Conservation (phyloP, 345 rosid genomes). For the Brassica carinata region DNA sequence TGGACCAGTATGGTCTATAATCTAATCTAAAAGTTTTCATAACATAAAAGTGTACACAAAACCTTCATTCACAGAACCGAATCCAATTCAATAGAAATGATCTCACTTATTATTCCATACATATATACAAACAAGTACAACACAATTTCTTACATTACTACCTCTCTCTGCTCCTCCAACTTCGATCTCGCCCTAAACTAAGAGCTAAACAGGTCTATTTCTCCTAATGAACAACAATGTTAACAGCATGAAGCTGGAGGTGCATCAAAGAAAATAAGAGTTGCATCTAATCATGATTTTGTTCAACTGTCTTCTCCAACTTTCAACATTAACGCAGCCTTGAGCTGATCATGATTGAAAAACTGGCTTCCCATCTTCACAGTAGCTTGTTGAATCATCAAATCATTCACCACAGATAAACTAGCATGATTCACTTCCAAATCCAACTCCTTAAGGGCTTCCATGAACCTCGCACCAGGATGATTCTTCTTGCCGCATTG, state of each 20-base stretch:
- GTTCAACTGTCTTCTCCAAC: slow-evolving; percentile 47
- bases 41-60: not conserved
- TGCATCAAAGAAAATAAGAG: slow-evolving; percentile 27
- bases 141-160: slow-evolving; percentile 29
- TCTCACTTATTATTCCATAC: slow-evolving; percentile 23
- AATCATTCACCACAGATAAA: slow-evolving; percentile 86
- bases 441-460: slow-evolving; percentile 81
- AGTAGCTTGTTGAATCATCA: slow-evolving; percentile 99
- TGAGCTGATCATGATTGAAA: slow-evolving; percentile 91
- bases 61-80: slow-evolving; percentile 14
- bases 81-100: not conserved
- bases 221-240: slow-evolving; percentile 34
- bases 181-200: slow-evolving; percentile 33
- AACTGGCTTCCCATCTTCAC: slow-evolving; percentile 91
- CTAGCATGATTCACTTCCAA: slow-evolving; percentile 97
- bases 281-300: not conserved
- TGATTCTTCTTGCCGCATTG: slow-evolving; percentile 86
- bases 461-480: slow-evolving; percentile 94
- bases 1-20: not conserved
- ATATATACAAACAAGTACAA: slow-evolving; percentile 29
- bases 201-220: slow-evolving; percentile 31
- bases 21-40: not conserved
- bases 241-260: slow-evolving; percentile 21
- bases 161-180: slow-evolving; percentile 18
- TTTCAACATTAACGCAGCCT: slow-evolving; percentile 68